Evolutionary conservation across 2,329 filamentous ascomycete genomes (phyloP).

Genomic region (Ophiostoma ulmi): DNA sequence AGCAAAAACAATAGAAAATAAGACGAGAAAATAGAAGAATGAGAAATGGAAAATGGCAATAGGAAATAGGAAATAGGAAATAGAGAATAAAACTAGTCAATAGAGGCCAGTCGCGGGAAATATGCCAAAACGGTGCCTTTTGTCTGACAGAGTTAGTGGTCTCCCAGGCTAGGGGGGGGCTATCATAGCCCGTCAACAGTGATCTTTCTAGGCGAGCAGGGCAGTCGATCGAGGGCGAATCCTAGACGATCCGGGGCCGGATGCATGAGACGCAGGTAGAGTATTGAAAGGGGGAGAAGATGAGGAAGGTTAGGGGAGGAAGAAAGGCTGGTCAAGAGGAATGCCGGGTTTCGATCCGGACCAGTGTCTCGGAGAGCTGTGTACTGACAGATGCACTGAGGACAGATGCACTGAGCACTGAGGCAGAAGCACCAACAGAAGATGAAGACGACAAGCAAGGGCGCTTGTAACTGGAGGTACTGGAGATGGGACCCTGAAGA

Average conservation of each 20-base stretch:
- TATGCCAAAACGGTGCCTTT: not conserved
- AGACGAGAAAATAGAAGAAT: not conserved
- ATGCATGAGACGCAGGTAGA: not conserved
- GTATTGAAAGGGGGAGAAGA: not conserved
- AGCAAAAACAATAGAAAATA: not conserved
- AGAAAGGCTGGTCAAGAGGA: not conserved
- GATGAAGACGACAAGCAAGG: not conserved
- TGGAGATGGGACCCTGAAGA: not conserved
- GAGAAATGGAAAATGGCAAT: not conserved
- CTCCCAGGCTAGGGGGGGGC: not conserved
- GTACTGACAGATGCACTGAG: not conserved
- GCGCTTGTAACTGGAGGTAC: slow-evolving; percentile 2
- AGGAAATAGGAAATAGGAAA: not conserved
- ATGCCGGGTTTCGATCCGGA: not conserved
- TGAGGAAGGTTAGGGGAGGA: not conserved
- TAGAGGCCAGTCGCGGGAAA: slow-evolving; percentile 2
- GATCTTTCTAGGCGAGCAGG: not conserved
- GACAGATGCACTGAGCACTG: not conserved
- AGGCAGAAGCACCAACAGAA: not conserved
- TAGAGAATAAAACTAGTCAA: not conserved
- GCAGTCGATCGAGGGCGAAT: not conserved
- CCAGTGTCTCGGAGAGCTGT: not conserved
- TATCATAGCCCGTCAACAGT: not conserved
- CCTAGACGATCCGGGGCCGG: slow-evolving; percentile 1
- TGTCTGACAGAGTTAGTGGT: not conserved